Base-by-base conservation (phyloP, 306 rosid species). In the Quercus alba region DNA sequence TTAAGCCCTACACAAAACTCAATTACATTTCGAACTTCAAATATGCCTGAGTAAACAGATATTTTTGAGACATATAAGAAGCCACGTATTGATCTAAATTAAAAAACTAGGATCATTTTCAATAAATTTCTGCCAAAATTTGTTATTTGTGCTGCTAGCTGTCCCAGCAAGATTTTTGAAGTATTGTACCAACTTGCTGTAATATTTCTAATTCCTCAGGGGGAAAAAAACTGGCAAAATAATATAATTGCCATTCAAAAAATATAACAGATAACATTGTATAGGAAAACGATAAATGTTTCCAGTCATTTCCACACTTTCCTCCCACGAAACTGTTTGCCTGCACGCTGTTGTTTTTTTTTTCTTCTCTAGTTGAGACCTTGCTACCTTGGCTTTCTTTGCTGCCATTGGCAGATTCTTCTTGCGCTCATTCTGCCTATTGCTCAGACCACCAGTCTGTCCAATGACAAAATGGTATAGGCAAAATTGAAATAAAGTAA, bases 361-460 rank as follows among this genome's bases (percentile, higher is more conserved):
- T 89, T 61, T 89, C 82, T 91, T 92, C 77, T 81, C 87, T 5
- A 75, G 6, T 21, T 88, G 86, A 59, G 88, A 23, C 83, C 77
- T 90, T 18, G 87, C 86, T 2, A 85, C 82, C 89, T 77, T 93
- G 2, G 79, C 30, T 76, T 90, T 88, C 86, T 90, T 92, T 11
- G 97, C 97, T 66, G 92, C 92, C 41, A 90, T 31, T 0, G 97
- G 99, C 94, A 94, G 89, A 1, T 75, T 81, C 88, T 94, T 92
- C 90, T 87, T 92, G 78, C 89, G 95, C 54, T 94, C 91, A 87
- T 93, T 94, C 88, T 94, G 97, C 72, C 81, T 23, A 85, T 94
- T 94, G 90, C 94, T 94, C 76, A 85, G 73, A 62, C 97, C 97
- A 59, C 99, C 99, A 69, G 91, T 90, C 99, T 94, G 87, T 72